Evolutionary conservation across 31 red algal species (phyloP).

Genomic region (Asparagopsis taxiformis): DNA sequence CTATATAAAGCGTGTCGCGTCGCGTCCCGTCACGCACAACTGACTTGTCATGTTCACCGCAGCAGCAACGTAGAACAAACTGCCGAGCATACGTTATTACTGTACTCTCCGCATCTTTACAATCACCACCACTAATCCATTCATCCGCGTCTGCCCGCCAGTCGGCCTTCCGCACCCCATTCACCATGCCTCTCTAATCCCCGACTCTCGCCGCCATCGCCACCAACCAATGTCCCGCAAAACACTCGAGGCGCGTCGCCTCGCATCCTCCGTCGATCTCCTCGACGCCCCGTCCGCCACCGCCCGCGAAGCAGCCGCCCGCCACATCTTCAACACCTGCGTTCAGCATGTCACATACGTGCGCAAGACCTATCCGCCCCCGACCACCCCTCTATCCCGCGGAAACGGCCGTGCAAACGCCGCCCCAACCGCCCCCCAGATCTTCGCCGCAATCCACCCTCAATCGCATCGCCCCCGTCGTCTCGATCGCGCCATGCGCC

Average conservation of each 20-base stretch:
- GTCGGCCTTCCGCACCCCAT: too few species aligned
- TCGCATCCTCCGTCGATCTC: slow-evolving; percentile 46
- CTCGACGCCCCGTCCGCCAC: slow-evolving; percentile 47
- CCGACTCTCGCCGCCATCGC: too few species aligned
- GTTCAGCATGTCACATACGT: slow-evolving; percentile 53
- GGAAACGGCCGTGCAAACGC: neutral
- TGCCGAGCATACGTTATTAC: too few species aligned
- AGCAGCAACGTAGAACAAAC: too few species aligned
- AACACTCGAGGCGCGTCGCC: slow-evolving; percentile 28
- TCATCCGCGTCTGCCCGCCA: too few species aligned
- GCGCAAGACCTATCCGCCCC: slow-evolving; percentile 30
- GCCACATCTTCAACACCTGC: slow-evolving; percentile 50
- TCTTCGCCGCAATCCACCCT: slow-evolving; percentile 51
- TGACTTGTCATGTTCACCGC: too few species aligned
- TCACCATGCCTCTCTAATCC: too few species aligned
- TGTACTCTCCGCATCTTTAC: too few species aligned
- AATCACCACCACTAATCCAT: too few species aligned
- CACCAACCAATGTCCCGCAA: slow-evolving; percentile 25
- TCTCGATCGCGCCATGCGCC: slow-evolving; percentile 54
- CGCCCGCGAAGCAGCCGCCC: slow-evolving; percentile 47
- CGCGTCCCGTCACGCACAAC: too few species aligned
- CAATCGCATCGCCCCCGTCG: slow-evolving; percentile 55
- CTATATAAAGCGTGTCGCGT: too few species aligned
- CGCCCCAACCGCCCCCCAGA: slow-evolving; percentile 10
- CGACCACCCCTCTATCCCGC: slow-evolving; percentile 1